A percentile compares a stretch with the other conserved stretches of the same genome.
Evolutionary conservation across 2,329 filamentous ascomycete species (phyloP).

Genomic region (Orbilia quercus): DNA sequence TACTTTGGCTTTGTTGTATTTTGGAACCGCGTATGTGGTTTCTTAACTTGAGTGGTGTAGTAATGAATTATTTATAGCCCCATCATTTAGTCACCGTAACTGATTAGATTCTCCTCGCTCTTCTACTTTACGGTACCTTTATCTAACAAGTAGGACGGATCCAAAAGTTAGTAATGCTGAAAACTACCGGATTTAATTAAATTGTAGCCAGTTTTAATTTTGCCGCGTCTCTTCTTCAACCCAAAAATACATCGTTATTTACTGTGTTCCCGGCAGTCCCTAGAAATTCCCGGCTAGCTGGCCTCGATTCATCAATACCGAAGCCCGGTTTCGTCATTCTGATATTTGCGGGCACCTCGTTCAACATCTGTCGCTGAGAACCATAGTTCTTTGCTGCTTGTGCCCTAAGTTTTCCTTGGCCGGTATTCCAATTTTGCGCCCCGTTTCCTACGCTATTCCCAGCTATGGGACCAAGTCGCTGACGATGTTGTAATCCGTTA

Average conservation of each 20-base stretch:
- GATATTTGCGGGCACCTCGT: conserved; percentile 20
- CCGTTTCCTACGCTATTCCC: background rate
- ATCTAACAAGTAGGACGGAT: too few relatives aligned
- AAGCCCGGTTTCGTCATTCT: conserved; percentile 1
- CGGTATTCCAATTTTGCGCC: conserved; percentile 10
- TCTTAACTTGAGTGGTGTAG: too few relatives aligned
- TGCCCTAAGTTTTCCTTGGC: conserved; percentile 2
- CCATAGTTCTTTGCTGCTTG: background rate
- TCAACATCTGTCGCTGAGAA: conserved; percentile 4
- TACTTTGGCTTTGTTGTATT: too few relatives aligned
- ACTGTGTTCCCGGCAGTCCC: background rate
- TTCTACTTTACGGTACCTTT: too few relatives aligned
- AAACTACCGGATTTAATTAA: too few relatives aligned
- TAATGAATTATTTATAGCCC: too few relatives aligned
- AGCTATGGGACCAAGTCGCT: conserved; percentile 10
- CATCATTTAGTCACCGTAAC: too few relatives aligned
- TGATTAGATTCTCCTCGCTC: too few relatives aligned
- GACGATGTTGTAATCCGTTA: conserved; percentile 10
- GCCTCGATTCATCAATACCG: conserved; percentile 5
- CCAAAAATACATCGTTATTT: conserved; percentile 10
- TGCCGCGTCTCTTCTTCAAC: too few relatives aligned
- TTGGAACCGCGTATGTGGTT: too few relatives aligned
- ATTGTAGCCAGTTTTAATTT: too few relatives aligned
- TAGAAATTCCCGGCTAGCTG: conserved; percentile 7
- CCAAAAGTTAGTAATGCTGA: too few relatives aligned